These are phyloP conservation scores for Xylaria sp. DNA, from an alignment of 2,329 filamentous ascomycete genomes.

Conservation along the genomic window DNA sequence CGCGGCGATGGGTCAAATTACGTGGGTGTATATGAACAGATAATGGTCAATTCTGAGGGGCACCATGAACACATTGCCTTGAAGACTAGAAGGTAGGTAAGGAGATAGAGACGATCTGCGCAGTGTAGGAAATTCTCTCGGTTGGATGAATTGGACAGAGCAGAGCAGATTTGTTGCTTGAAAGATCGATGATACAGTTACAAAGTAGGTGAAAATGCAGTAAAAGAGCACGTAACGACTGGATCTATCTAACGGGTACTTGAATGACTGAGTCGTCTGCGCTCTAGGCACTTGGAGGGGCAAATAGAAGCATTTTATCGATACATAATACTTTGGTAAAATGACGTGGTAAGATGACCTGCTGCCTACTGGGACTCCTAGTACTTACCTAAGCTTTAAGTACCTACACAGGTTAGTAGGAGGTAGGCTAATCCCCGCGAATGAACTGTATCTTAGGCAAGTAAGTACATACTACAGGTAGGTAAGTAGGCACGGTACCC, in stretches of 20 bases:
- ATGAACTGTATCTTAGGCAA: background rate
- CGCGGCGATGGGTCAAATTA: slow-evolving; percentile 3
- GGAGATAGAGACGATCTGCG: too few relatives aligned
- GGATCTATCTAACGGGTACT: background rate
- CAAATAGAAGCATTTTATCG: too few relatives aligned
- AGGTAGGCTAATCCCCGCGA: too few relatives aligned
- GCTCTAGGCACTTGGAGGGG: background rate
- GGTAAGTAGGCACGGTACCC: background rate
- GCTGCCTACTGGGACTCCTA: too few relatives aligned
- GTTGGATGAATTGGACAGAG: background rate
- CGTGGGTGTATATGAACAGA: slow-evolving; percentile 28
- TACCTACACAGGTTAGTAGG: too few relatives aligned
- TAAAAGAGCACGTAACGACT: background rate
- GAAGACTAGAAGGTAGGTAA: too few relatives aligned
- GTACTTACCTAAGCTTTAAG: too few relatives aligned
- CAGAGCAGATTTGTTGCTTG: background rate
- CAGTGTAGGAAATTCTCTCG: too few relatives aligned
- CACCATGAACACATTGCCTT: slow-evolving; percentile 30
- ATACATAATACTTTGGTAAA: too few relatives aligned
- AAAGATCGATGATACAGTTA: background rate
- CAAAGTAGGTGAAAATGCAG: background rate
- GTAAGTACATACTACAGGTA: background rate
- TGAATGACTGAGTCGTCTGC: background rate
- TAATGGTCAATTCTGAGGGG: slow-evolving; percentile 10
- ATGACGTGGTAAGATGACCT: too few relatives aligned